Evolutionary conservation across 2,329 filamentous ascomycete species (phyloP), one percentile per base, ranked within the genome.

Genomic region (Fusarium sterilihyphosum): DNA sequence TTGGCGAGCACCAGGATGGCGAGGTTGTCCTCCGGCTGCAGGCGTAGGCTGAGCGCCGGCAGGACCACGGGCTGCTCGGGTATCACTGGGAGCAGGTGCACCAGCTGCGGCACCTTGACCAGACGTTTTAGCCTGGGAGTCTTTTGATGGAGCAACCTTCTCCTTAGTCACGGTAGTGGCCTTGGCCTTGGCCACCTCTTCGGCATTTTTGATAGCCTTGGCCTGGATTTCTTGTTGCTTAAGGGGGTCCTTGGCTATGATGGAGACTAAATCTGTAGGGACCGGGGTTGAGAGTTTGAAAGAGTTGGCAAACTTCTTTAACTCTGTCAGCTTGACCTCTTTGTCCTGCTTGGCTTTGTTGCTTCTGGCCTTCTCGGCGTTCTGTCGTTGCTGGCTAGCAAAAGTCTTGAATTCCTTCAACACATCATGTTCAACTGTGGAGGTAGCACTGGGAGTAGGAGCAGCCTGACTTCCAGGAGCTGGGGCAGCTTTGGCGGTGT

Each of bases 201-300:
- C 91, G 6, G 91, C 92, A 75, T 96, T 92, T 79, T 91, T 90
- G 70, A 94, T 91, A 3, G 94, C 94, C 82, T 95, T 97, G 77
- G 95, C 93, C 79, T 98, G 92, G 73, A 99, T 98, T 80, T 95
- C 91, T 79, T 95, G 92, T 83, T 98, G 96, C 85, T 98, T 99
- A 52, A 87, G 89, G n/a, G 95, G 95, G 80, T 99, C 96, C 82
- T 98, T 99, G 67, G 96, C 96, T 70, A 99, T 92, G 75, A 99
- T 99, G 4, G 94, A 92, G 35, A 99, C 95, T 41, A 99, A 85
- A 82, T 99, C 96, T 59, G 90, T 92, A 3, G 96, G 96, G 17
- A 99, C 95, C 11, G 95, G 95, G 6, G 96, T 98, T 57, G 93
- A 92, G 24, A 99, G 89, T 84, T 98, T 98, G 87, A 99, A 99